phyloP scores from a whole-genome alignment of 2,329 filamentous ascomycete species.

The Colletotrichum agaves region DNA sequence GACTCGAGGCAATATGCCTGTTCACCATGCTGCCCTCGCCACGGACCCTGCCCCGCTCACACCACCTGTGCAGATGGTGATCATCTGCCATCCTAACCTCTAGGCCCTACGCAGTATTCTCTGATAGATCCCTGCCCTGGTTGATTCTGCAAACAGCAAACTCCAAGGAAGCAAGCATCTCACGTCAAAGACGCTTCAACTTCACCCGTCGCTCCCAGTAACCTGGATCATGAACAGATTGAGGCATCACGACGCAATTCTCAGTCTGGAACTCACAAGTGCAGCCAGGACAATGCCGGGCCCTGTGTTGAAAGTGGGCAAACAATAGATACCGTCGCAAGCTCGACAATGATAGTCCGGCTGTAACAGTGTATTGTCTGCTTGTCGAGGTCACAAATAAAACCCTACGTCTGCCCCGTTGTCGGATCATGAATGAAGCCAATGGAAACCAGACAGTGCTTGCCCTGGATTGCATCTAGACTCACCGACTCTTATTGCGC shows the following conservation, averaged over 20 bases:
- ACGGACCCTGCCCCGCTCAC: background rate
- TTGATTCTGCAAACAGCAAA: background rate
- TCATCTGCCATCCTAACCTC: background rate
- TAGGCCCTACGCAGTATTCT: background rate
- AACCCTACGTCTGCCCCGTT: conserved; percentile 12
- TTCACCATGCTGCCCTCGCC: conserved; percentile 8
- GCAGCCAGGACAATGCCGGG: background rate
- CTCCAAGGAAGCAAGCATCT: background rate
- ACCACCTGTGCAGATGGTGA: background rate
- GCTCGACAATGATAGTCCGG: background rate
- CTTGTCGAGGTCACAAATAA: conserved; percentile 2
- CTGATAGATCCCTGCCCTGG: background rate
- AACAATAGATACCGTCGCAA: background rate
- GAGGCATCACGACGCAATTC: background rate
- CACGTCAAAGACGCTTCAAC: background rate
- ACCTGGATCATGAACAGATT: background rate
- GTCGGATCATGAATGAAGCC: background rate
- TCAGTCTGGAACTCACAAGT: background rate
- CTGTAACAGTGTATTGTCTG: background rate
- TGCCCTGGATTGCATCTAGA: background rate
- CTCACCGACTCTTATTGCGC: conserved; percentile 26
- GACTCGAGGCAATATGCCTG: background rate
- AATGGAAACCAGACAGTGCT: conserved; percentile 19
- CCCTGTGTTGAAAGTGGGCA: background rate
- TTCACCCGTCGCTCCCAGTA: background rate